Base-by-base conservation (phyloP, 345 rosid species). In the Turritis glabra region DNA sequence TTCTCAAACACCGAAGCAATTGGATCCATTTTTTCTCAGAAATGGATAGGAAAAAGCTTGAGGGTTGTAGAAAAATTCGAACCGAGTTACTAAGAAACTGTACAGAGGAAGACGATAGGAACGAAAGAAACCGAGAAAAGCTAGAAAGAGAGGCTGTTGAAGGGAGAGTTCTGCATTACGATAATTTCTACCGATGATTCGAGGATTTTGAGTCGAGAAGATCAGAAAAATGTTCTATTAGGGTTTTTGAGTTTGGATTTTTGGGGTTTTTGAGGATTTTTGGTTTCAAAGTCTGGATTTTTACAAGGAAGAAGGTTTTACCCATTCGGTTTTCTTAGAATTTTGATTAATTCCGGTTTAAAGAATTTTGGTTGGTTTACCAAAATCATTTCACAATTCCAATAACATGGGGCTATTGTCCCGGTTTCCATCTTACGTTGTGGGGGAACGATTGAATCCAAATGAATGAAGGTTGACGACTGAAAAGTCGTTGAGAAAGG, bases 1-100 rank as follows among this genome's bases (percentile, higher is more conserved):
- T 77, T 84, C 61, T 87, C 89, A 23, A 86, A 69, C 1, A 78
- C 71, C 11, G 86, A 73, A 72, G 79, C 75, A 25, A 85, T 33
- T n/a, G 89, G 87, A 38, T 90, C 87, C 98, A 89, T 87, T 66
- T 76, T 25, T 64, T 6, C n/a, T 35, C 38, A 52, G 14, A 60
- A 25, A 61, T 8, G 60, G 32, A 40, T 7, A 14, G 12, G 61
- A 60, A 51, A 60, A 51, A 57, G 61, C 10, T 17, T 57, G 56
- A 69, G 0, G n/a, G 51, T 40, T 59, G 7, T 3, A 8, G 32
- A 37, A 55, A 51, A 57, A 27, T 1, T 21, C 25, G 48, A 5
- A 35, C 29, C 19, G 23, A 35, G 5, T 50, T 46, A 71, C 22
- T 8, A 2, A 35, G 15, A 63, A 25, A 63, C 22, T 63, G 3